Evolutionary conservation across 306 rosid genomes (phyloP).

Genomic region (Fagus crenata): DNA sequence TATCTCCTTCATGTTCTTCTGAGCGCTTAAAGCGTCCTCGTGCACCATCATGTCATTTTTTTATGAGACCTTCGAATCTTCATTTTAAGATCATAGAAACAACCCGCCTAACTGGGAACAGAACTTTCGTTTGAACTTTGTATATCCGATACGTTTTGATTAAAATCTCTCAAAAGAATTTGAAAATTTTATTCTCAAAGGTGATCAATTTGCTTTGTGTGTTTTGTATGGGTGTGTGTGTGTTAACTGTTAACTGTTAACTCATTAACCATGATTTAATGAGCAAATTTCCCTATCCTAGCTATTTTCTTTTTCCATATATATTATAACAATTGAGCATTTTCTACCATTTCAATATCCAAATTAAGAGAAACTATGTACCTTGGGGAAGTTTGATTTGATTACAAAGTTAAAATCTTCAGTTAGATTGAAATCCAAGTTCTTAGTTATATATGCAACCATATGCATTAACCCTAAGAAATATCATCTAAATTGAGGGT

Average conservation of each 20-base stretch:
- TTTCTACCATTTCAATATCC: background rate
- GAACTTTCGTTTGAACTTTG: conserved; percentile 44
- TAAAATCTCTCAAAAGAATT: background rate
- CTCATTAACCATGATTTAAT: too few species aligned
- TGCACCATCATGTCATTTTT: conserved; percentile 31
- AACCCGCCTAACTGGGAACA: conserved; percentile 14
- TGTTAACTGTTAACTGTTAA: too few species aligned
- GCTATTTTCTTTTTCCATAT: too few species aligned
- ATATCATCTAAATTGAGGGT: too few species aligned
- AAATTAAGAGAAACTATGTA: background rate
- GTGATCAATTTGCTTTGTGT: background rate
- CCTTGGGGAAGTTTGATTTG: too few species aligned
- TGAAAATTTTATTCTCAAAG: background rate
- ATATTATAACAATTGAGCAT: too few species aligned
- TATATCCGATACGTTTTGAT: background rate
- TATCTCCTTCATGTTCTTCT: conserved; percentile 15
- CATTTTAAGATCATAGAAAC: conserved; percentile 11
- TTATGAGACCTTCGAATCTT: conserved; percentile 41
- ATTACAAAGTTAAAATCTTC: too few species aligned
- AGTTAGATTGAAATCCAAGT: too few species aligned
- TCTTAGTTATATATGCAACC: too few species aligned
- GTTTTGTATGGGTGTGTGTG: too few species aligned
- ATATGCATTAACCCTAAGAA: too few species aligned
- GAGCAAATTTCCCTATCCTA: too few species aligned
- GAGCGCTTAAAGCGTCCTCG: conserved; percentile 34